Percentiles rank a stretch among this genome's conserved stretches.
phyloP scores from a whole-genome alignment of 176 grass and related monocot species.

The Miscanthus lutarioriparius region DNA sequence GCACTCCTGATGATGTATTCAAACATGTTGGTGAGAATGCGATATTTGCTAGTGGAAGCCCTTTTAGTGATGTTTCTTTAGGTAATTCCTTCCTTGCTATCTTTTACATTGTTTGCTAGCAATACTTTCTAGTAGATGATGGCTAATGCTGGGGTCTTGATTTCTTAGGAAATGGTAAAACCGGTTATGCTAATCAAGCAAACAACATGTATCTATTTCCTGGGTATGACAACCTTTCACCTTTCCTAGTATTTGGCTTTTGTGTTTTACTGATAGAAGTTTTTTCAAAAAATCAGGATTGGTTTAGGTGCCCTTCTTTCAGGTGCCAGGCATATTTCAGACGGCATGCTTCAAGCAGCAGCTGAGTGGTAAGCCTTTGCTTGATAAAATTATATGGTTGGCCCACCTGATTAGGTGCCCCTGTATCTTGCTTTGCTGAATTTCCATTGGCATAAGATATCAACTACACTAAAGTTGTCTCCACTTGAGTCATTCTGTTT shows the following conservation, averaged over 20 bases:
- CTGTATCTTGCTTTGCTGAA: background rate
- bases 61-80: constrained; percentile 79
- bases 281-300: constrained; percentile 60
- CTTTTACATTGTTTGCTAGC: constrained; percentile 13
- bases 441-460: constrained; percentile 4
- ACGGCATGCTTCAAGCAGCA: constrained; percentile 91
- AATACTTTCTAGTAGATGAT: background rate
- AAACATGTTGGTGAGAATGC: constrained; percentile 84
- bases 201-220: constrained; percentile 99
- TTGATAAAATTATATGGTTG: constrained; percentile 20
- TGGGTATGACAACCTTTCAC: constrained; percentile 61
- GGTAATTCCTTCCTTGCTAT: constrained; percentile 48
- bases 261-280: constrained; percentile 35
- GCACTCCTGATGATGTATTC: constrained; percentile 91
- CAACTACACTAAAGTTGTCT: background rate
- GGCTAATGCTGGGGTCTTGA: constrained; percentile 12
- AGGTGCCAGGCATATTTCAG: constrained; percentile 83
- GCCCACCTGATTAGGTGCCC: background rate
- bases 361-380: constrained; percentile 78
- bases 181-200: constrained; percentile 88
- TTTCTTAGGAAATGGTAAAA: constrained; percentile 65
- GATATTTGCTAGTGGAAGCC: constrained; percentile 96
- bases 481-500: background rate
- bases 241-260: constrained; percentile 2
- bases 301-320: constrained; percentile 97